phyloP scores from a whole-genome alignment of 2,329 filamentous ascomycete genomes.

The Allantophomopsis cytisporea region DNA sequence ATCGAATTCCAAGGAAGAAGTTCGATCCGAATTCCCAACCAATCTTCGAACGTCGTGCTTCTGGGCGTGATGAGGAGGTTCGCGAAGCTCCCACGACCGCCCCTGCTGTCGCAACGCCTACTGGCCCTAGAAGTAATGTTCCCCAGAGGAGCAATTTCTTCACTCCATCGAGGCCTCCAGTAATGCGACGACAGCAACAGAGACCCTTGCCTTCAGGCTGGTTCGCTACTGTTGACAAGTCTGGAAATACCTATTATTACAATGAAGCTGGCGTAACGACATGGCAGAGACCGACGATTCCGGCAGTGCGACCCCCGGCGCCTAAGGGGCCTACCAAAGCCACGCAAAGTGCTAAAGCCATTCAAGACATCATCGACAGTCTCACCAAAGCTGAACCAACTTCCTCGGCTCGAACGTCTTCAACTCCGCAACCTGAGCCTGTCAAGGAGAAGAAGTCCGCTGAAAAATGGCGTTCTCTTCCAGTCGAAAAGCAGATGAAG shows the following conservation, averaged over 20 bases:
- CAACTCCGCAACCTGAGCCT: constrained; percentile 40
- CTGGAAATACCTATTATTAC: constrained; percentile 76
- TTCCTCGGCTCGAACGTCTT: constrained; percentile 34
- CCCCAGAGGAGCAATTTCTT: constrained; percentile 40
- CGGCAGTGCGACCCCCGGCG: constrained; percentile 43
- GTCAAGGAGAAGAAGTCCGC: constrained; percentile 40
- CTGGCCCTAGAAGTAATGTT: constrained; percentile 28
- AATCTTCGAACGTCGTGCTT: constrained; percentile 50
- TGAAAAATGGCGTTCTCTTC: constrained; percentile 58
- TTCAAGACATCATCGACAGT: constrained; percentile 77
- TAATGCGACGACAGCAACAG: constrained; percentile 39
- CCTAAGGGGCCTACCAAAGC: constrained; percentile 36
- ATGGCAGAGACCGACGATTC: constrained; percentile 65
- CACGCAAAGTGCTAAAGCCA: constrained; percentile 45
- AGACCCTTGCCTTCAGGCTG: constrained; percentile 64
- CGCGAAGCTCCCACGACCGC: constrained; percentile 16
- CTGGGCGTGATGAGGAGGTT: constrained; percentile 37
- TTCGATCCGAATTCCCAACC: constrained; percentile 50
- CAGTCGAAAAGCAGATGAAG: constrained; percentile 83
- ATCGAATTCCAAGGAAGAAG: constrained; percentile 87
- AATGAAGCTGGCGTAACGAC: constrained; percentile 64
- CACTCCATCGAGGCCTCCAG: constrained; percentile 37
- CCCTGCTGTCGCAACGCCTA: constrained; percentile 22
- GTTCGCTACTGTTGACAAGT: constrained; percentile 61
- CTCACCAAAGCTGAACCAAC: constrained; percentile 50